A percentile compares a stretch with the other conserved stretches of the same genome.
phyloP scores from a whole-genome alignment of 371 early-diverging fungal species.

The Zychaea mexicana region DNA sequence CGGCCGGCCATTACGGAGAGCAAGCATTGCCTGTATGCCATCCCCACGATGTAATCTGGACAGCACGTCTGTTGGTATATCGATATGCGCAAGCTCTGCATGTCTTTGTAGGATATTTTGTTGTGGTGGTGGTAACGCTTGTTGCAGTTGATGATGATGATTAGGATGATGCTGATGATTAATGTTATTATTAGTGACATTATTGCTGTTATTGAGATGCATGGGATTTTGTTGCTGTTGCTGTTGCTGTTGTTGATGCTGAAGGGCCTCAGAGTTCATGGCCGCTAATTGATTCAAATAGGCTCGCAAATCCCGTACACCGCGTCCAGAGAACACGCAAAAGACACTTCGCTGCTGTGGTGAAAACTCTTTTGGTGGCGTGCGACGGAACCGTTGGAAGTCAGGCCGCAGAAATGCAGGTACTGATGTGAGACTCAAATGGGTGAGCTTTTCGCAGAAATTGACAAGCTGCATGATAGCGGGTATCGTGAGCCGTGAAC shows the following conservation, averaged over 20 bases:
- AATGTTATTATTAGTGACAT: background rate
- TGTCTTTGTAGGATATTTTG: background rate
- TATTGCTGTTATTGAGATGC: background rate
- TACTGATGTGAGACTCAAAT: slow-evolving; percentile 63
- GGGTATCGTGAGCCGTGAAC: slow-evolving; percentile 48
- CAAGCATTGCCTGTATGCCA: background rate
- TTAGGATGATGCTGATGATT: background rate
- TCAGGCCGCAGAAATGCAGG: slow-evolving; percentile 59
- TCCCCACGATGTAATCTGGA: background rate
- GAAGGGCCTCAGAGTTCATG: slow-evolving; percentile 6
- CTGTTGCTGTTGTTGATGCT: slow-evolving; percentile 7
- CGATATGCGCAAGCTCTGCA: background rate
- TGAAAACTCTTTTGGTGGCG: slow-evolving; percentile 60
- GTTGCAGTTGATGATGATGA: background rate
- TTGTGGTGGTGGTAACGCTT: background rate
- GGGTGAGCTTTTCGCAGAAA: slow-evolving; percentile 58
- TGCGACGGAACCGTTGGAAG: slow-evolving; percentile 59
- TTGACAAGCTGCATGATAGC: slow-evolving; percentile 57
- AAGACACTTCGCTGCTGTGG: slow-evolving; percentile 56
- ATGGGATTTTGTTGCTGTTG: background rate
- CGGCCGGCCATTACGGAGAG: background rate
- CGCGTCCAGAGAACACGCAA: slow-evolving; percentile 67
- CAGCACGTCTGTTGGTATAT: slow-evolving; percentile 3
- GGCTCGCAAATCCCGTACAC: slow-evolving; percentile 52
- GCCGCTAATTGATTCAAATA: slow-evolving; percentile 36